Evolutionary conservation across 2,329 filamentous ascomycete species (phyloP).

Genomic region (Didymella pinodella): DNA sequence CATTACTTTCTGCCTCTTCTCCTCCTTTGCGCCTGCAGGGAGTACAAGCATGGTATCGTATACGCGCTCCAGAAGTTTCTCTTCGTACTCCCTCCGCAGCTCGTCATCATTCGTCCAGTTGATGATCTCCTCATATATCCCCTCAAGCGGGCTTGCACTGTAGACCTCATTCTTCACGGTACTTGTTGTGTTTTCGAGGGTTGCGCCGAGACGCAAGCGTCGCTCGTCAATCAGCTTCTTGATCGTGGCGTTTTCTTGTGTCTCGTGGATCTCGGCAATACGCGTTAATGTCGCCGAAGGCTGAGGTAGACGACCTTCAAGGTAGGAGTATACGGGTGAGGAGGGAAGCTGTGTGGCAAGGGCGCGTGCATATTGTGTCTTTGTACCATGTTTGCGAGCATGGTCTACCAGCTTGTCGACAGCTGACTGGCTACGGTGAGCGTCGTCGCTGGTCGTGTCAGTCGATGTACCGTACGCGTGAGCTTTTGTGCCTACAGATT

Average conservation of each 20-base stretch:
- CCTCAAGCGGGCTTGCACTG: constrained; percentile 76
- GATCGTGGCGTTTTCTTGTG: constrained; percentile 86
- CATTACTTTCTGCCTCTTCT: constrained; percentile 75
- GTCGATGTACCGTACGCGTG: background rate
- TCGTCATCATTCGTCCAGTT: constrained; percentile 92
- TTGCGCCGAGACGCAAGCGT: constrained; percentile 84
- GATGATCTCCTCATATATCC: constrained; percentile 82
- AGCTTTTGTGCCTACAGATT: constrained; percentile 39
- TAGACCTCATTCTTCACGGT: constrained; percentile 91
- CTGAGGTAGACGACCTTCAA: constrained; percentile 84
- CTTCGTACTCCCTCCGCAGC: constrained; percentile 81
- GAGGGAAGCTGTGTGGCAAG: constrained; percentile 79
- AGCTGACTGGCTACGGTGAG: constrained; percentile 65
- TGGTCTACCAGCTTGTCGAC: constrained; percentile 83
- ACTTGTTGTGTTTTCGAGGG: constrained; percentile 79
- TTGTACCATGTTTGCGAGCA: constrained; percentile 75
- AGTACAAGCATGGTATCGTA: constrained; percentile 79
- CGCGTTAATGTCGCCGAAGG: constrained; percentile 82
- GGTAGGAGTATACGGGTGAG: constrained; percentile 78
- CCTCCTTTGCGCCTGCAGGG: constrained; percentile 70
- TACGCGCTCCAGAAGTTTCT: constrained; percentile 83
- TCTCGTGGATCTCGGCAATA: constrained; percentile 83
- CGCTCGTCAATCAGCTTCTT: constrained; percentile 90
- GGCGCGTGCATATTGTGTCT: constrained; percentile 76
- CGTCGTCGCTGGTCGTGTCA: constrained; percentile 60